phyloP scores from a whole-genome alignment of 306 rosid genomes.

The Trifolium subterraneum region DNA sequence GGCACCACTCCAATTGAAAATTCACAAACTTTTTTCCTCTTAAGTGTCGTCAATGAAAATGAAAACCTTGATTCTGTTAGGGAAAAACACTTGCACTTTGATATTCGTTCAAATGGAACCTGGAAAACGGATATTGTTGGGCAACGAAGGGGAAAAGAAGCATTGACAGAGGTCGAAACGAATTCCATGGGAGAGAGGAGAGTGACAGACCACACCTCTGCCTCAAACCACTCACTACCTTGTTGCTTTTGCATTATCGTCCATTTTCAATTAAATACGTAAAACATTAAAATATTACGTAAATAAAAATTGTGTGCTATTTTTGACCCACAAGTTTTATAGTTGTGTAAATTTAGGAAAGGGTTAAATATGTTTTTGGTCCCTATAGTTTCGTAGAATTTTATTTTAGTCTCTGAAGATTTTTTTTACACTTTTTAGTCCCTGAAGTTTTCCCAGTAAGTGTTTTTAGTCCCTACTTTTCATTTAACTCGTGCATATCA shows the following conservation, averaged over 20 bases:
- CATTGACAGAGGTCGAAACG: constrained; percentile 48
- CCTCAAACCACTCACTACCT: not conserved
- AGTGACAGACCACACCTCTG: constrained; percentile 28
- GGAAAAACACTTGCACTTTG: constrained; percentile 45
- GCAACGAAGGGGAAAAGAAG: constrained; percentile 49
- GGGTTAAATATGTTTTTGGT: no score
- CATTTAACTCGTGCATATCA: no score
- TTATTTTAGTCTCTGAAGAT: no score
- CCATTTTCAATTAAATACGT: not conserved
- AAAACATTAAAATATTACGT: not conserved
- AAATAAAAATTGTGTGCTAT: no score
- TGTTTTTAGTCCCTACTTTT: no score
- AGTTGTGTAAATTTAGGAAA: no score
- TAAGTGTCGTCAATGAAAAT: constrained; percentile 17
- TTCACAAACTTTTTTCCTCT: constrained; percentile 32
- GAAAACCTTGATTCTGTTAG: constrained; percentile 38
- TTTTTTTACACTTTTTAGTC: no score
- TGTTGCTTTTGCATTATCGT: constrained; percentile 41
- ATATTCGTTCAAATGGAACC: constrained; percentile 51
- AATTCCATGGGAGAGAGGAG: constrained; percentile 63
- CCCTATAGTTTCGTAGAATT: no score
- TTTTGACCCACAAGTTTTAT: no score
- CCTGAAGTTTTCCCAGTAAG: no score
- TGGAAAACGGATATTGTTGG: constrained; percentile 40
- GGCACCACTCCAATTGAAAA: constrained; percentile 45